Evolutionary conservation across 1,284 basidiomycete genomes (phyloP), one percentile per base, ranked within the genome.

Genomic region (Pascua guehoae): DNA sequence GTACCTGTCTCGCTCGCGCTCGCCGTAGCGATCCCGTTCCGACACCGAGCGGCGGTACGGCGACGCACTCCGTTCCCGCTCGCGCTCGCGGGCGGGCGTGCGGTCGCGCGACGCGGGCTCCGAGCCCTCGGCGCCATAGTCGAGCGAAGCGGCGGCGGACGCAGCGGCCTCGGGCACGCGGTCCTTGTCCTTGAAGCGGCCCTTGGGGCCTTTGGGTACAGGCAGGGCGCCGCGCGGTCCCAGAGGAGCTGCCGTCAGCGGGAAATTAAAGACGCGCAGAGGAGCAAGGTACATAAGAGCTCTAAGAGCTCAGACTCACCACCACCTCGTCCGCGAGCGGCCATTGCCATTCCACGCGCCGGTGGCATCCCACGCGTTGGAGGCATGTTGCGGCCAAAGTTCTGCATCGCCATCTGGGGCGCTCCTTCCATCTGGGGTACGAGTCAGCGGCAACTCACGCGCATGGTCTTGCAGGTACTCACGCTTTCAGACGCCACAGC

Each of bases 131-230:
- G 54, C 60, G n/a, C 72, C 72, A 39, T 75, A 75, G 51, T 75
- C 72, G 14, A 75, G 56, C 1, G 51, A 54, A 4, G 59, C 41
- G 1, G 60, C 54, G 8, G 63, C 63, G 0, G 64, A 56, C 0
- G 63, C 65, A 1, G 63, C 54, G 0, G 61, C 60, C 18, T 61
- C 60, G n/a, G 69, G 66, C 12, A 74, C 73, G 7, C 67, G 64
- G 58, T 75, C 73, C 51, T 73, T 73, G 56, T 75, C 73, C 53
- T 61, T 64, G 66, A 75, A 75, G 45, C 73, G 65, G 16, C 71
- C 69, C 64, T 71, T 74, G 45, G 54, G 71, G 62, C 40, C 70
- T 66, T 56, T 65, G 56, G 51, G 70, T 1, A 62, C 65, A 0
- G 62, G 51, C 5, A 51, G 51, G 5, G 54, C 62, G 17, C 57